Evolutionary conservation across 169 alveolate genomes (phyloP).

Genomic region (Babesia sp.): DNA sequence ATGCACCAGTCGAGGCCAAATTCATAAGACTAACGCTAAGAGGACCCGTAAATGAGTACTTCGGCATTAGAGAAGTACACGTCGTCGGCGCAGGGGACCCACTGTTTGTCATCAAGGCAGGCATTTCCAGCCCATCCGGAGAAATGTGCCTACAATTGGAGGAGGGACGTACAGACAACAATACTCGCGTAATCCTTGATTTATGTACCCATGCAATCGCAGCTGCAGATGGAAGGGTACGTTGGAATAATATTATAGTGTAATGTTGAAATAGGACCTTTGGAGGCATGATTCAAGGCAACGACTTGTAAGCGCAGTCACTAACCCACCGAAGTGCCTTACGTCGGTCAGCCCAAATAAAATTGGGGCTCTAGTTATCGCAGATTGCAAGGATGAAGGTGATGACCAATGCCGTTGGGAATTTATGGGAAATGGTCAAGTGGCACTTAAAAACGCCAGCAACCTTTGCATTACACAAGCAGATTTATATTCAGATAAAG

Average conservation of each 20-base stretch:
- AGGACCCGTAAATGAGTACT: slow-evolving; percentile 78
- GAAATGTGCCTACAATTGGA: slow-evolving; percentile 88
- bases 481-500: slow-evolving; percentile 71
- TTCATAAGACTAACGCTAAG: slow-evolving; percentile 80
- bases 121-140: slow-evolving; percentile 82
- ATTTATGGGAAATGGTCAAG: slow-evolving; percentile 83
- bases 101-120: slow-evolving; percentile 81
- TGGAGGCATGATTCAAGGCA: slow-evolving; percentile 78
- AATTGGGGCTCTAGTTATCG: slow-evolving; percentile 74
- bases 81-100: slow-evolving; percentile 87
- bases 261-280: slow-evolving; percentile 63
- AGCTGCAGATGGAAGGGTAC: slow-evolving; percentile 76
- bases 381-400: slow-evolving; percentile 80
- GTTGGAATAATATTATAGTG: not conserved
- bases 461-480: slow-evolving; percentile 81
- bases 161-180: slow-evolving; percentile 77
- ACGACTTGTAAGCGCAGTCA: slow-evolving; percentile 69
- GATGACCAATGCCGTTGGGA: slow-evolving; percentile 83
- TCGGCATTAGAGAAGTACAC: slow-evolving; percentile 85
- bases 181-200: slow-evolving; percentile 77
- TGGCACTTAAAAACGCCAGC: slow-evolving; percentile 74
- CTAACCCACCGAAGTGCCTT: slow-evolving; percentile 61
- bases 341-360: slow-evolving; percentile 59
- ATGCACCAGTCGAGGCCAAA: slow-evolving; percentile 72
- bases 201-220: slow-evolving; percentile 83